Evolutionary conservation across 2,329 filamentous ascomycete species (phyloP).

Genomic region (Byssothecium circinans): DNA sequence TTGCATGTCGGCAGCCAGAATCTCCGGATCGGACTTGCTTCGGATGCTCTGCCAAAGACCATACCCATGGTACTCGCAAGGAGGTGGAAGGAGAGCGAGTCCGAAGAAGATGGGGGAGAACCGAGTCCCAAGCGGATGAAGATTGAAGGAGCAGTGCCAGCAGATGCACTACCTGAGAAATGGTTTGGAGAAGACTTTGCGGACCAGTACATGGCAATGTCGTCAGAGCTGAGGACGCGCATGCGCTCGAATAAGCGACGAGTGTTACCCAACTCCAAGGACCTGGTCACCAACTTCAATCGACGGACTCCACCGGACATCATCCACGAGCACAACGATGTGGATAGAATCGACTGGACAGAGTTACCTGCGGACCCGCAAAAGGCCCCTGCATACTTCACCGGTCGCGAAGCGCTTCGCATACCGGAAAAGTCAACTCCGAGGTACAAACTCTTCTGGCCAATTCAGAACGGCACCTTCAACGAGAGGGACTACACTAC

Average conservation of each 20-base stretch:
- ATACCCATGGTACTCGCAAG: constrained; percentile 91
- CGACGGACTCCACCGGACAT: constrained; percentile 78
- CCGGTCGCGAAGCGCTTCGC: constrained; percentile 78
- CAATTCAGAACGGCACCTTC: constrained; percentile 80
- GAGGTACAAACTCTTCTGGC: constrained; percentile 91
- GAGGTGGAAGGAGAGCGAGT: constrained; percentile 75
- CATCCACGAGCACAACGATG: constrained; percentile 93
- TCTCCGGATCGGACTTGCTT: constrained; percentile 89
- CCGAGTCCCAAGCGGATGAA: constrained; percentile 71
- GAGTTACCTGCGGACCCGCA: constrained; percentile 65
- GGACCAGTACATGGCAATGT: constrained; percentile 75
- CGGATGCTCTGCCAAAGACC: constrained; percentile 90
- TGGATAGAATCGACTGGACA: constrained; percentile 93
- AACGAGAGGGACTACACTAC: constrained; percentile 87
- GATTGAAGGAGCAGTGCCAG: constrained; percentile 62
- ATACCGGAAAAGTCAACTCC: constrained; percentile 88
- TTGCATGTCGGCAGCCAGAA: constrained; percentile 97
- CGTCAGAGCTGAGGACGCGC: constrained; percentile 80
- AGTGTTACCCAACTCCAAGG: constrained; percentile 95
- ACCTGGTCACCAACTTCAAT: constrained; percentile 94
- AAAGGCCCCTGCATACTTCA: constrained; percentile 74
- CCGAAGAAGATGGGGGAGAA: constrained; percentile 77
- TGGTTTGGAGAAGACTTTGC: constrained; percentile 80
- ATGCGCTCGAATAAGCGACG: constrained; percentile 95
- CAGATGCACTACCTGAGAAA: constrained; percentile 67